Evolutionary conservation across 495 filamentous ascomycete species (phyloP), one percentile per base, ranked within the genome.

Genomic region (Podospora anserina): DNA sequence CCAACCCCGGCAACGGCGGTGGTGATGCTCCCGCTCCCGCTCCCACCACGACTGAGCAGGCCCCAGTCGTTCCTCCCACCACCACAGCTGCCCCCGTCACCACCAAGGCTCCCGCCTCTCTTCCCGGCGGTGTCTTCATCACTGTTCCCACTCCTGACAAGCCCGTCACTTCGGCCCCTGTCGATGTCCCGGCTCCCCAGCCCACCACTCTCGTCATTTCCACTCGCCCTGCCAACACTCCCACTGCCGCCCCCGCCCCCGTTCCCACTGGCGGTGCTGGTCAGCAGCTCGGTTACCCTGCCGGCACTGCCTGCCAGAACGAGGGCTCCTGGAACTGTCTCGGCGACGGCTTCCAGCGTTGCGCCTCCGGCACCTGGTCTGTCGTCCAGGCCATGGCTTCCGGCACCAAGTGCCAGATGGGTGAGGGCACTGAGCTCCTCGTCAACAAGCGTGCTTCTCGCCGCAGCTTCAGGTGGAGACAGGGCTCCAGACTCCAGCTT

Each of bases 281-380:
- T 23, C 26, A 72, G 59, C 59, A 30, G 59, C 56, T 58, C 27
- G 65, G 58, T 18, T 67, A 76, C 54, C 61, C 75, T 1, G 68
- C 72, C 6, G 80, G 83, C 49, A 70, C 75, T 0, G 68, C 84
- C 27, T 88, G 87, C 80, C 78, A 73, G 27, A 59, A 76, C 56
- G 86, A 89, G 72, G 85, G 84, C 64, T 72, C 76, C 56, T 91
- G 88, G 88, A 89, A 90, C 80, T 92, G 90, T 75, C 81, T 90
- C 44, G 79, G 73, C 30, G 89, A 89, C 64, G 80, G 82, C 18
- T 92, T 85, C 81, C 86, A 88, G 76, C 83, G 88, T 69, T 92
- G 90, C 69, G 89, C 88, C 13, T 83, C 78, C 27, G 89, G 90
- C 6, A 65, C 75, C 39, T 91, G 89, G 90, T 84, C 87, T 11